Conservation (phyloP, 2,329 filamentous ascomycete genomes). For the Trichoderma guizhouense region DNA sequence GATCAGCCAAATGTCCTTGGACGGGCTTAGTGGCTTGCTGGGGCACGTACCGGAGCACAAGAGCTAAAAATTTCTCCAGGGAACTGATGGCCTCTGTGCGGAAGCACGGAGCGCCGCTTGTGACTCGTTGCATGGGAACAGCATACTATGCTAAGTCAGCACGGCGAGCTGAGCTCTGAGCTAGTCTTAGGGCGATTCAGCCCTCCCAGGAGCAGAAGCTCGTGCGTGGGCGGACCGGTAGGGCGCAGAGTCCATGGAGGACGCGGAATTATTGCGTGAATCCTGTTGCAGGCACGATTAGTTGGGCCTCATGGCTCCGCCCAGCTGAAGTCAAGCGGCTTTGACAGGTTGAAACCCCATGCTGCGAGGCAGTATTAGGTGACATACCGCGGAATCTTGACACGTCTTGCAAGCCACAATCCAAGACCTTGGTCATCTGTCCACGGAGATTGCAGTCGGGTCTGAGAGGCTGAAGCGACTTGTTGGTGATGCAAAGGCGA, state of each 20-base stretch:
- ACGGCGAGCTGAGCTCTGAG: constrained; percentile 7
- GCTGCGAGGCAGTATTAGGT: not conserved
- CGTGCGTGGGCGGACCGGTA: constrained; percentile 8
- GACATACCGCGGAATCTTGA: not conserved
- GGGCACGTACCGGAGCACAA: not conserved
- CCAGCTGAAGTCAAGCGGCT: not conserved
- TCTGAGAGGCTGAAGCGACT: not conserved
- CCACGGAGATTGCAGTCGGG: constrained; percentile 9
- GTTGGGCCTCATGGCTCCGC: not conserved
- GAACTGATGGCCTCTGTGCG: not conserved
- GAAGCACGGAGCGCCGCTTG: not conserved
- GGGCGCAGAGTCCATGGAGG: constrained; percentile 4
- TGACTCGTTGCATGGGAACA: not conserved
- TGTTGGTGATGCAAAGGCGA: not conserved
- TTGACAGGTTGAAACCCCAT: not conserved
- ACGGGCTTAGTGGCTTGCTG: not conserved
- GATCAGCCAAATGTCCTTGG: not conserved
- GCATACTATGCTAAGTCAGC: not conserved
- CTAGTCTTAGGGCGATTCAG: constrained; percentile 13
- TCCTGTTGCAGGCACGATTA: not conserved
- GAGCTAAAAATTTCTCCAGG: not conserved
- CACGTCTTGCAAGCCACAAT: constrained; percentile 3
- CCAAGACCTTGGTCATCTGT: not conserved
- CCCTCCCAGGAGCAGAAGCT: constrained; percentile 1
- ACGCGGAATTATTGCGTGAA: constrained; percentile 2